Evolutionary conservation across 305 asterid species (phyloP).

Genomic region (Euphrasia arctica): DNA sequence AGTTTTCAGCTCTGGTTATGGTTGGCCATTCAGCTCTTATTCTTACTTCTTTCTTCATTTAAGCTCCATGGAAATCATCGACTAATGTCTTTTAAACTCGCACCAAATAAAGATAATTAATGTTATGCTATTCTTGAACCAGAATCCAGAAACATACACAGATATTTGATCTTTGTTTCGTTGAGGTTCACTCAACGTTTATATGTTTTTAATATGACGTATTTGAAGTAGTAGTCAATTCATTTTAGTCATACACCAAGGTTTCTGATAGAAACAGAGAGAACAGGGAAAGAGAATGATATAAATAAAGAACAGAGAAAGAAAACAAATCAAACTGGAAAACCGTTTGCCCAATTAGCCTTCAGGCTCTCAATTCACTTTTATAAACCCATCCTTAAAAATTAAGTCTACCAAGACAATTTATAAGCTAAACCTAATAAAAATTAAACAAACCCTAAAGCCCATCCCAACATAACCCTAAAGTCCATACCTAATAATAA

Average conservation of each 20-base stretch:
- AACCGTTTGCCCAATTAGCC: too few species aligned
- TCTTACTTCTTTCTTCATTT: conserved; percentile 3
- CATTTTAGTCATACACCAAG: neutral
- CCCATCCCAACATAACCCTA: too few species aligned
- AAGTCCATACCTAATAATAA: too few species aligned
- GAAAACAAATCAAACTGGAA: too few species aligned
- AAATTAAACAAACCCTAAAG: too few species aligned
- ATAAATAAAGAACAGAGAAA: too few species aligned
- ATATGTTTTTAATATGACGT: conserved; percentile 6
- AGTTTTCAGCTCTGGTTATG: neutral
- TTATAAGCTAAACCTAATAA: too few species aligned
- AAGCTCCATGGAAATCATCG: neutral
- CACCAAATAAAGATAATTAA: conserved; percentile 9
- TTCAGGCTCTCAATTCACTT: too few species aligned
- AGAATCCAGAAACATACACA: neutral
- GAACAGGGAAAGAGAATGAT: too few species aligned
- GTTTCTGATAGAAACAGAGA: too few species aligned
- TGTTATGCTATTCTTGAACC: neutral
- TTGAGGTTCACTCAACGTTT: neutral
- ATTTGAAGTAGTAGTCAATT: neutral
- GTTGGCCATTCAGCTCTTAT: conserved; percentile 7
- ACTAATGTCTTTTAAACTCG: neutral
- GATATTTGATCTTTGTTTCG: conserved; percentile 1
- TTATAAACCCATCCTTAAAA: too few species aligned
- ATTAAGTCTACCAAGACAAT: too few species aligned